Base-by-base conservation (phyloP, 306 rosid species). In the Casuarina equisetifolia region DNA sequence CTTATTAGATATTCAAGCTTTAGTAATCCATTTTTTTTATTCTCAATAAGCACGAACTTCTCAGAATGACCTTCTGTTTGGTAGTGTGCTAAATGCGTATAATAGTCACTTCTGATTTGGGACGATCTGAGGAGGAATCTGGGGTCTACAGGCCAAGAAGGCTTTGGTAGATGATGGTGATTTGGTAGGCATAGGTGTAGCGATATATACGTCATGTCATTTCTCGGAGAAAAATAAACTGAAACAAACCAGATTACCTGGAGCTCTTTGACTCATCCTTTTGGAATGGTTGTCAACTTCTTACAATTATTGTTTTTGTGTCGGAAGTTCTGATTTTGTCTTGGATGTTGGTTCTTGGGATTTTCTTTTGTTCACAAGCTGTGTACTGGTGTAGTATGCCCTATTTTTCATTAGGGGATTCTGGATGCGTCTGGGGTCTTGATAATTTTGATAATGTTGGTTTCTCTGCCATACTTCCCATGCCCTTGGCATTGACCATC, bases 1-100 rank as follows among this genome's bases (percentile, higher is more conserved):
- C 72, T 90, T 94, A 68, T 90, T 88, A 4, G 97, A 94, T 87
- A 93, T 92, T 72, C 90, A 85, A 25, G 32, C 32, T 25, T 66
- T 89, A 84, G 87, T 90, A 83, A 80, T 81, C 89, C 46, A 53
- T 13, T 15, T 44, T 70, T 69, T 20, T 39, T 15, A 8, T 44
- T 7, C 40, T 42, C 7, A 16, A 42, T n/a, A 12, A 25, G 9
- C 51, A 10, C 9, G 51, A 48, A 48, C 12, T 1, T 25, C 51
- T 48, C 11, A 1, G 51, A 48, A 13, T 10, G 51, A 48, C 11
- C 11, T 48, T 48, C 12, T 48, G 51, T 48, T 10, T 13, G 12
- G 51, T 48, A 3, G 51, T 48, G 51, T 13, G 13, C 13, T 48
- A 13, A 48, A 48, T 48, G 51, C 51, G 11, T 48, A 8, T 48